Base-by-base conservation (phyloP, 257 asterid genomes). In the Solanum bulbocastanum region DNA sequence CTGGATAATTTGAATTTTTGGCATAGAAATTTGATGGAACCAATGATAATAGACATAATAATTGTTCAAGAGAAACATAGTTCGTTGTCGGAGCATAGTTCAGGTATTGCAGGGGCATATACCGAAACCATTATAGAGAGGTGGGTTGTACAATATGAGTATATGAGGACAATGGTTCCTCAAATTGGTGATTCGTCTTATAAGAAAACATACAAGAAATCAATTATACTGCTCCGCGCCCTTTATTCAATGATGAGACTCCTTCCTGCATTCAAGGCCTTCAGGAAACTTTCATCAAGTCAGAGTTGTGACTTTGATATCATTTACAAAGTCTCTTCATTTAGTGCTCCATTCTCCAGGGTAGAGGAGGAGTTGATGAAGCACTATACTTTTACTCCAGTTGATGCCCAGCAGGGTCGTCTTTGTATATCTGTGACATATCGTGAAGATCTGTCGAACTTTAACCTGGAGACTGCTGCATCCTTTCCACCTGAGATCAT, bases 191-290 rank as follows among this genome's bases (percentile, higher is more conserved):
- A 97, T 76, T 89, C 93, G 12, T 91, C 93, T 85, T 90, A 95
- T 91, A 97, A 94, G 92, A 97, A 96, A 88, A 90, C 94, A 12
- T 97, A 97, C 91, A 95, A 96, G 94, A 97, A 94, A 89, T 91
- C 95, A 5, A 97, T 97, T 85, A 91, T 97, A 88, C 91, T 94
- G 84, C 79, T 97, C 20, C 95, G 99, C 14, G 90, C 98, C 1
- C 94, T 97, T 85, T 92, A 91, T 89, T 93, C 98, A 58, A 94
- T 94, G 95, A 88, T 94, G 94, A 95, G 98, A 91, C 98, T 97
- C 37, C 98, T 97, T 89, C 99, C 99, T 8, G 98, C 98, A 5
- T 91, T 93, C 87, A 96, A 94, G 93, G 99, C 99, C 75, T 96
- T 91, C 72, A 95, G 94, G 72, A 97, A 94, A 88, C 94, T 93